Conservation (phyloP, 768 basidiomycete species). For the Tephrocybe sp. region DNA sequence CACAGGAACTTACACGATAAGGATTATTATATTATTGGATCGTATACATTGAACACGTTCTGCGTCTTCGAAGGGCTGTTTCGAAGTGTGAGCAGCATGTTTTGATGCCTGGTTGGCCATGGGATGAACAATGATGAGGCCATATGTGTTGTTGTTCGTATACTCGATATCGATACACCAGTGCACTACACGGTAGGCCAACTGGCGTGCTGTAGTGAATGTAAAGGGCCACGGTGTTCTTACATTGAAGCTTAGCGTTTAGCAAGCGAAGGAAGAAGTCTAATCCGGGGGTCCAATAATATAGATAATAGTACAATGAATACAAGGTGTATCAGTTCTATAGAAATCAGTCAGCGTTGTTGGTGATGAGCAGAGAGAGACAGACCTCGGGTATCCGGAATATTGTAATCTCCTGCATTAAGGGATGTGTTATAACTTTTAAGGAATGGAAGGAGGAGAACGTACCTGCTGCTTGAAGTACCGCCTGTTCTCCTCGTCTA, state of each 20-base stretch:
- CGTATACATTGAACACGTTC: too few relatives aligned
- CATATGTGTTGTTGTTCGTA: too few relatives aligned
- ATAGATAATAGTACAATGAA: slow-evolving; percentile 14
- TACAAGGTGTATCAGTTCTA: slow-evolving; percentile 16
- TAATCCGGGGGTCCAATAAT: slow-evolving; percentile 2
- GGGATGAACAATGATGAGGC: too few relatives aligned
- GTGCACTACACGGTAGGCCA: too few relatives aligned
- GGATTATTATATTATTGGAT: too few relatives aligned
- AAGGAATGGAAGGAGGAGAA: neutral
- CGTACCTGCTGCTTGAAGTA: slow-evolving; percentile 96
- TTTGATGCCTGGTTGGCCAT: too few relatives aligned
- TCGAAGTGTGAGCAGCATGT: too few relatives aligned
- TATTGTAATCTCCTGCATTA: slow-evolving; percentile 19
- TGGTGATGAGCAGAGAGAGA: neutral
- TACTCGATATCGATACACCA: too few relatives aligned
- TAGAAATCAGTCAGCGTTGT: neutral
- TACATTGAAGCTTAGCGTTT: too few relatives aligned
- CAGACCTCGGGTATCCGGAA: slow-evolving; percentile 23
- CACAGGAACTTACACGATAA: too few relatives aligned
- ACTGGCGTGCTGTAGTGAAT: too few relatives aligned
- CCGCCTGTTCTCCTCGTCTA: slow-evolving; percentile 96
- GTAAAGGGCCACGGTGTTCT: neutral
- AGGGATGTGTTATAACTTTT: neutral
- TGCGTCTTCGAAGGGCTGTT: too few relatives aligned
- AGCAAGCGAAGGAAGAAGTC: neutral